phyloP scores from a whole-genome alignment of 2,329 filamentous ascomycete species.

The Lachnellula hyalina region DNA sequence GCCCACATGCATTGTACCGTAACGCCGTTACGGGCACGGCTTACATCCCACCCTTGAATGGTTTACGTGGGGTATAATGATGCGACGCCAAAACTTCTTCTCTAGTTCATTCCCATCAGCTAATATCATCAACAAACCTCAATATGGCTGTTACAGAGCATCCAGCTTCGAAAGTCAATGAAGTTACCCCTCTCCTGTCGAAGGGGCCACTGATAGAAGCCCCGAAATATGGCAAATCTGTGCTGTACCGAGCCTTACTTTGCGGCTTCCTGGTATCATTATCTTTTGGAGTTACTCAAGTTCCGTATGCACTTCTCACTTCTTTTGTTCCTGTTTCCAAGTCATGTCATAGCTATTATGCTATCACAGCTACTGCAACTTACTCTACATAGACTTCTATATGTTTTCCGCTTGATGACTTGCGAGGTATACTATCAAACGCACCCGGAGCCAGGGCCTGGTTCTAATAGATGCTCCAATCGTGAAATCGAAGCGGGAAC shows the following conservation, averaged over 20 bases:
- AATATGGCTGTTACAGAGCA: no score
- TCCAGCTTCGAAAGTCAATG: background rate
- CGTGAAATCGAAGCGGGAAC: constrained; percentile 61
- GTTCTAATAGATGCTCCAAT: constrained; percentile 51
- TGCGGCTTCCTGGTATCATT: constrained; percentile 55
- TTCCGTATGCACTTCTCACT: constrained; percentile 29
- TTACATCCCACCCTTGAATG: no score
- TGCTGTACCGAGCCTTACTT: constrained; percentile 44
- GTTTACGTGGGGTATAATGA: no score
- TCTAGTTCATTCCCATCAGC: no score
- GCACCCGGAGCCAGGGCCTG: constrained; percentile 43
- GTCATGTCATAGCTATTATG: background rate
- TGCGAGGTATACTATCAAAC: constrained; percentile 63
- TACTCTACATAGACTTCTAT: constrained; percentile 37
- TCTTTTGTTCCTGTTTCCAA: background rate
- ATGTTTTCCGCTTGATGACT: constrained; percentile 66
- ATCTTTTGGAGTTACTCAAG: constrained; percentile 45
- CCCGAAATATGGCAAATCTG: constrained; percentile 14
- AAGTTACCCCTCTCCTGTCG: constrained; percentile 14
- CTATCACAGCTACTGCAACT: background rate
- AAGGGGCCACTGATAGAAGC: background rate
- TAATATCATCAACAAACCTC: no score
- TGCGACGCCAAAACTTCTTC: no score
- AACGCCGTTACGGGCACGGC: no score
- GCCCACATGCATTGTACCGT: no score